These are phyloP conservation scores for Helotiales sp. DNA, from an alignment of 2,329 filamentous ascomycete species.

Conservation along the genomic window DNA sequence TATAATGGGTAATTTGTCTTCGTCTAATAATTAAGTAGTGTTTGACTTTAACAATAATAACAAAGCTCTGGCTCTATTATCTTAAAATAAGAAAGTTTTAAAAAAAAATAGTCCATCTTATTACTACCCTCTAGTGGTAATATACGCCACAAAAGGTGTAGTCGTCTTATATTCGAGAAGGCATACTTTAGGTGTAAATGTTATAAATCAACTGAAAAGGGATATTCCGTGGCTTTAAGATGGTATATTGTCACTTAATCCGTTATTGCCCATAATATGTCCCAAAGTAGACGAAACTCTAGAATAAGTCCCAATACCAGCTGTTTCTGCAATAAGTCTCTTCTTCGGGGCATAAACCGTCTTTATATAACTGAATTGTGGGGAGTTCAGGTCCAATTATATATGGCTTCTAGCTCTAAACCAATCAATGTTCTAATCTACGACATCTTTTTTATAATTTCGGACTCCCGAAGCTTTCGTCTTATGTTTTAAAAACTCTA, in stretches of 20 bases:
- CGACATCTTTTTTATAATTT: conserved; percentile 69
- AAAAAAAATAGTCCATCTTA: conserved; percentile 18
- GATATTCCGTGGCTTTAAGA: conserved; percentile 9
- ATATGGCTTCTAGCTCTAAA: conserved; percentile 5
- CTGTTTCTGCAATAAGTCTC: neutral
- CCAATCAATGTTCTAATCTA: conserved; percentile 57
- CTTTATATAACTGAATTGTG: conserved; percentile 32
- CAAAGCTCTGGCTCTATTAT: conserved; percentile 11
- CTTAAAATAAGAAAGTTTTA: neutral
- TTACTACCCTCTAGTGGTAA: conserved; percentile 14
- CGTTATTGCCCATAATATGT: conserved; percentile 25
- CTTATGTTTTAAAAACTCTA: conserved; percentile 49
- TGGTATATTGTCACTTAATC: conserved; percentile 29
- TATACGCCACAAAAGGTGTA: conserved; percentile 18
- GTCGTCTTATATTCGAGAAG: conserved; percentile 23
- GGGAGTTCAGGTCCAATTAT: conserved; percentile 26
- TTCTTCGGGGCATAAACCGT: conserved; percentile 20
- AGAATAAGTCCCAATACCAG: no score
- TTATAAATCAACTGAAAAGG: conserved; percentile 8
- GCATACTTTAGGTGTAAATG: neutral
- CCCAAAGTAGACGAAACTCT: conserved; percentile 21
- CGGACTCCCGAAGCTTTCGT: conserved; percentile 56
- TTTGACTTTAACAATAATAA: conserved; percentile 18
- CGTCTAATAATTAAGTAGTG: conserved; percentile 5
- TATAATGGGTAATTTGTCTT: conserved; percentile 5